These are phyloP conservation scores for Chaetomidium leptoderma DNA, from an alignment of 495 filamentous ascomycete genomes.

Conservation along the genomic window DNA sequence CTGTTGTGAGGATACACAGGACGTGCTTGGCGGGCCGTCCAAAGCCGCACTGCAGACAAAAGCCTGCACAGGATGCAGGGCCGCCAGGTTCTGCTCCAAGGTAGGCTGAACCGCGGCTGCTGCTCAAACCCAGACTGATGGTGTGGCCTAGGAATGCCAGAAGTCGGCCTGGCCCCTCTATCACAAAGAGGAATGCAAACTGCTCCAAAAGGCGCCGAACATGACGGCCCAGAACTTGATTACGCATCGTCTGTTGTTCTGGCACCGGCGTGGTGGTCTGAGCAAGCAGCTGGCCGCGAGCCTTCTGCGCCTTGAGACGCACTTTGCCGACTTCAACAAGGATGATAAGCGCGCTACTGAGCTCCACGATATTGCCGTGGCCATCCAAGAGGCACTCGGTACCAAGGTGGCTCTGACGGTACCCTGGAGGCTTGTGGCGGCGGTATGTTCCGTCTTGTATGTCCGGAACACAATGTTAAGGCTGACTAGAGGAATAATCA, in stretches of 20 bases:
- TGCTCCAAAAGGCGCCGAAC: conserved; percentile 10
- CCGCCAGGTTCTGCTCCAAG: conserved; percentile 63
- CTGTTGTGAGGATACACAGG: conserved; percentile 18
- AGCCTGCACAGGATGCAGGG: conserved; percentile 58
- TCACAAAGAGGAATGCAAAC: conserved; percentile 29
- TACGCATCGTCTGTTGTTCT: conserved; percentile 19
- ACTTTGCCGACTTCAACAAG: conserved; percentile 19
- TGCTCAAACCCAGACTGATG: neutral
- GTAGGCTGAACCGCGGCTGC: conserved; percentile 35
- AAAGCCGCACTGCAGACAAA: conserved; percentile 31
- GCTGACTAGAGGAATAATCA: conserved; percentile 5
- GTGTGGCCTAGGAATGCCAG: conserved; percentile 20
- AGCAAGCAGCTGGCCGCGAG: conserved; percentile 10
- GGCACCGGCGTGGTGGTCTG: conserved; percentile 15
- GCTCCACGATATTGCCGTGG: conserved; percentile 17
- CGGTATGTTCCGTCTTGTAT: conserved; percentile 9
- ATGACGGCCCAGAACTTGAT: conserved; percentile 19
- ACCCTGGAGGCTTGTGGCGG: conserved; percentile 22
- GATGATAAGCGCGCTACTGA: conserved; percentile 6
- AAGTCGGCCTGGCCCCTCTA: conserved; percentile 20
- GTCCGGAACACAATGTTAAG: too few species aligned
- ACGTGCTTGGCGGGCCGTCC: neutral
- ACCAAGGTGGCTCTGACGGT: conserved; percentile 13
- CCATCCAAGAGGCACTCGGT: conserved; percentile 7
- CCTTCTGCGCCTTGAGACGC: conserved; percentile 18